A percentile compares a stretch with the other conserved stretches of the same genome.
These are phyloP conservation scores for Ceratocystis variospora DNA, from an alignment of 2,329 filamentous ascomycete genomes.

Conservation along the genomic window DNA sequence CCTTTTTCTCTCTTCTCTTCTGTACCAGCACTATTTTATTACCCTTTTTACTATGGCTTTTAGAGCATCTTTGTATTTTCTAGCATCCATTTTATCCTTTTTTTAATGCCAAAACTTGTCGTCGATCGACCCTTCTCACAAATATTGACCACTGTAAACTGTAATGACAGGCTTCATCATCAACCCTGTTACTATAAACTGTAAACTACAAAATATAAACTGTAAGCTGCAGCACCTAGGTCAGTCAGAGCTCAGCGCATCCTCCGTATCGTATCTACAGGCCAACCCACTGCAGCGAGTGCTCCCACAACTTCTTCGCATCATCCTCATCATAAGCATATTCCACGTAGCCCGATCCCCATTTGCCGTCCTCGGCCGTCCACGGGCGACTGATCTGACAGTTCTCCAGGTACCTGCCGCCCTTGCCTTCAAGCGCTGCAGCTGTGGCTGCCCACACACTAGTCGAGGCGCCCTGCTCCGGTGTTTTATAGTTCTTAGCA, in stretches of 20 bases:
- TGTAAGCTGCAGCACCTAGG: no score
- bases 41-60: no score
- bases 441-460: neutral
- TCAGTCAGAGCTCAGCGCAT: no score
- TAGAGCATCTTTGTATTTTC: neutral
- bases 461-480: neutral
- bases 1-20: neutral
- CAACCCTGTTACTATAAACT: no score
- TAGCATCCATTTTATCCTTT: neutral
- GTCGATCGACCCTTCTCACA: neutral
- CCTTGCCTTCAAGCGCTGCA: neutral
- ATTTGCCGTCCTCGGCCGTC: neutral
- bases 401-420: neutral
- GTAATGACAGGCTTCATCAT: no score
- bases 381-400: slow-evolving; percentile 10
- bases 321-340: slow-evolving; percentile 12
- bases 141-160: neutral
- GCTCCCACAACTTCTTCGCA: slow-evolving; percentile 21
- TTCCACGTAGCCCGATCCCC: neutral
- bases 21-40: no score
- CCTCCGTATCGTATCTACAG: neutral
- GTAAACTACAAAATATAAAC: no score
- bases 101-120: neutral
- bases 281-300: slow-evolving; percentile 18
- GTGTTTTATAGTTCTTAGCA: neutral